Evolutionary conservation across 345 rosid species (phyloP).

Genomic region (Camelina sativa): DNA sequence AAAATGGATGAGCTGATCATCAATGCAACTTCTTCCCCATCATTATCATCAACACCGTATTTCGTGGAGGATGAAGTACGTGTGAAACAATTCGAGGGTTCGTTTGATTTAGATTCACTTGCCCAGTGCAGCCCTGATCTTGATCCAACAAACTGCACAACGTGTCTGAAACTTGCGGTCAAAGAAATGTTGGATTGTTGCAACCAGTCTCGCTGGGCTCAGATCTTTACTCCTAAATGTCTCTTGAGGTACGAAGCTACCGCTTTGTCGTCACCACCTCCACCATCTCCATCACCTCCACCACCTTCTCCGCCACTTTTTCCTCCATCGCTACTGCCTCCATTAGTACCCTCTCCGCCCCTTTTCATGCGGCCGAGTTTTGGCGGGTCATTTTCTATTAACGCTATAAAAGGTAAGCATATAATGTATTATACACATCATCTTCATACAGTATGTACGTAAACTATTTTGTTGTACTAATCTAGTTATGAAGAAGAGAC

Average conservation of each 20-base stretch:
- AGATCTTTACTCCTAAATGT: conserved; percentile 30
- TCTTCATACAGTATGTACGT: background rate
- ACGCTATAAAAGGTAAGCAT: conserved; percentile 21
- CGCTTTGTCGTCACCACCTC: background rate
- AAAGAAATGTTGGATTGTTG: conserved; percentile 4
- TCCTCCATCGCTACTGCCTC: background rate
- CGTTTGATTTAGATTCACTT: conserved; percentile 25
- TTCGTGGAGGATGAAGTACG: conserved; percentile 22
- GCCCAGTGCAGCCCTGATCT: conserved; percentile 34
- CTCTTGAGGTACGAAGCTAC: conserved; percentile 19
- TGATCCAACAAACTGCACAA: conserved; percentile 29
- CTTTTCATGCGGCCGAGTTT: background rate
- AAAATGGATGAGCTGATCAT: conserved; percentile 25
- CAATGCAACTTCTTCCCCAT: background rate
- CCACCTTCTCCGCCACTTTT: background rate
- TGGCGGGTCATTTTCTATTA: background rate
- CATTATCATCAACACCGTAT: background rate
- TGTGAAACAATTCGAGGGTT: background rate
- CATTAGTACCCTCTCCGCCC: background rate
- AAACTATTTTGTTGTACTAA: background rate
- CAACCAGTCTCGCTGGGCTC: conserved; percentile 22
- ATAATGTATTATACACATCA: background rate
- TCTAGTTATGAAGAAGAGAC: background rate
- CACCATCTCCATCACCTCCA: background rate
- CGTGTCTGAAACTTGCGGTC: conserved; percentile 17